Conservation (phyloP, 129 eudicot species). For the Cynara cardunculus region DNA sequence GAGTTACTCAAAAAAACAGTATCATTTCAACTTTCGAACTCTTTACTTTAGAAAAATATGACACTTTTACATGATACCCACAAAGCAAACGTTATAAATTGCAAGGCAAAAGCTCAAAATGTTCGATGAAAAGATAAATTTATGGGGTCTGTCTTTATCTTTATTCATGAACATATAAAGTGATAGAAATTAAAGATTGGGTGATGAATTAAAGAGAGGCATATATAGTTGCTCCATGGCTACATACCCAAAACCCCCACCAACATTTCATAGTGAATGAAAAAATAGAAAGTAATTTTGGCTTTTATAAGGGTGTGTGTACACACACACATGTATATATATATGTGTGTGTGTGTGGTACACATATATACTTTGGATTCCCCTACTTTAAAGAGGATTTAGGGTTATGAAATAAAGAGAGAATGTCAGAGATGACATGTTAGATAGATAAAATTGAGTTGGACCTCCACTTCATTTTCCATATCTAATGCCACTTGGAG, state of each 20-base stretch:
- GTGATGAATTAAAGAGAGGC: constrained; percentile 22
- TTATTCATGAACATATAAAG: constrained; percentile 32
- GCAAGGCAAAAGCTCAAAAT: constrained; percentile 23
- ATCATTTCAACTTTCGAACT: constrained; percentile 16
- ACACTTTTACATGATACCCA: constrained; percentile 19
- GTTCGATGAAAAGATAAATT: constrained; percentile 25
- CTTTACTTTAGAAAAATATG: constrained; percentile 5
- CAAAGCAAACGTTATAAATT: constrained; percentile 16
- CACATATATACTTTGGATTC: constrained; percentile 46
- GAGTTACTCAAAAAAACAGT: not conserved
- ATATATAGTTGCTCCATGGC: constrained; percentile 35
- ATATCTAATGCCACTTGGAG: constrained; percentile 31
- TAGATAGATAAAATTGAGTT: constrained; percentile 27
- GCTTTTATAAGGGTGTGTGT: constrained; percentile 33
- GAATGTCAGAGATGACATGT: constrained; percentile 38
- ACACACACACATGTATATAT: not conserved
- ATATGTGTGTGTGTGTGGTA: constrained; percentile 7
- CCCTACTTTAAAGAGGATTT: constrained; percentile 28
- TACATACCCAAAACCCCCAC: constrained; percentile 23
- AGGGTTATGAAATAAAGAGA: constrained; percentile 31
- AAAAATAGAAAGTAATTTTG: constrained; percentile 46
- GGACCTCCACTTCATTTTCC: constrained; percentile 30
- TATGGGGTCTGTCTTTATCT: constrained; percentile 34
- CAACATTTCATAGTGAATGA: constrained; percentile 36
- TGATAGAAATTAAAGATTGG: constrained; percentile 27